phyloP scores from a whole-genome alignment of 164 flowering plant species.

The Umbellularia californica region DNA sequence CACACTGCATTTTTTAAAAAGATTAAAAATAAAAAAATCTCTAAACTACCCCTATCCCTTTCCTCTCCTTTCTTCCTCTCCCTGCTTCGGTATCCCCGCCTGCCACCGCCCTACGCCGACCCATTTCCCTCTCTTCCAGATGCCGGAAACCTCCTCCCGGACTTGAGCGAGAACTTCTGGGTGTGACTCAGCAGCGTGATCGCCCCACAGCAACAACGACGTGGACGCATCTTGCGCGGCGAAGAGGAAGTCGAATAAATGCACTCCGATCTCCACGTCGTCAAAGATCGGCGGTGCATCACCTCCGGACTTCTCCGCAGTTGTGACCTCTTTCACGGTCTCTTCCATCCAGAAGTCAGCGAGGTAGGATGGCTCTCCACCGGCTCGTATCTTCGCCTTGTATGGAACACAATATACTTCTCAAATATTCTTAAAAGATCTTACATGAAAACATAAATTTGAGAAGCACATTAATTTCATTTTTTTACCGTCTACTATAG shows the following conservation, averaged over 20 bases:
- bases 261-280: slow-evolving; percentile 51
- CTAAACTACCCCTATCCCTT: no score
- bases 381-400: slow-evolving; percentile 35
- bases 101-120: no score
- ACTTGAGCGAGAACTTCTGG: slow-evolving; percentile 56
- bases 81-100: no score
- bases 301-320: slow-evolving; percentile 16
- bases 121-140: slow-evolving; percentile 30
- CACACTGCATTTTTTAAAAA: no score
- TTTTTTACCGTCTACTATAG: no score
- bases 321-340: slow-evolving; percentile 33
- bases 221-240: slow-evolving; percentile 98
- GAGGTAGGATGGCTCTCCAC: slow-evolving; percentile 57
- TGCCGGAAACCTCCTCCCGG: slow-evolving; percentile 47
- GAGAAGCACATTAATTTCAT: no score
- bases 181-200: slow-evolving; percentile 60
- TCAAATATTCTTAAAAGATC: no score
- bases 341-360: slow-evolving; percentile 94
- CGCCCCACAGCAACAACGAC: slow-evolving; percentile 90
- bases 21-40: no score
- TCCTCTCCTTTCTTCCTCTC: no score
- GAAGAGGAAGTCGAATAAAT: slow-evolving; percentile 82
- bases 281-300: slow-evolving; percentile 22
- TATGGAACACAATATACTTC: no score
- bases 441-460: no score